Conservation (phyloP, 257 asterid genomes). For the Salvia splendens region DNA sequence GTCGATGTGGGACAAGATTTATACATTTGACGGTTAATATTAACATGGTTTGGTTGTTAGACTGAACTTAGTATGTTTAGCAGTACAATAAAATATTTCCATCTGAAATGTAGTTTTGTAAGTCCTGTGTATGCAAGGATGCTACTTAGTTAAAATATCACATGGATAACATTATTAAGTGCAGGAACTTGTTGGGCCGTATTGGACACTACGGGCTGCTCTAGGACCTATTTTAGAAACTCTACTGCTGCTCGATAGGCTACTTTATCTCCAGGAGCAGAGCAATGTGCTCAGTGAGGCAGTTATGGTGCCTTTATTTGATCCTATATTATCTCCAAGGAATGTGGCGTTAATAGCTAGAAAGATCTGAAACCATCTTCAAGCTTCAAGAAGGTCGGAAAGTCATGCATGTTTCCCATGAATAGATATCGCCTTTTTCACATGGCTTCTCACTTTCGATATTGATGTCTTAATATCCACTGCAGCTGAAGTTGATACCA, state of each 20-base stretch:
- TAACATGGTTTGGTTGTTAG: background rate
- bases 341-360: slow-evolving; percentile 76
- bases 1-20: too few species aligned
- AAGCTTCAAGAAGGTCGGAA: background rate
- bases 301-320: slow-evolving; percentile 65
- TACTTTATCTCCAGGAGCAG: slow-evolving; percentile 85
- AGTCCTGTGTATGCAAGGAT: background rate
- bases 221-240: slow-evolving; percentile 87
- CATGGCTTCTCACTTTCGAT: background rate
- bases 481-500: background rate
- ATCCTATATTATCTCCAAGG: slow-evolving; percentile 83
- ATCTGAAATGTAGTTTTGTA: background rate
- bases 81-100: background rate
- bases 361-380: slow-evolving; percentile 43
- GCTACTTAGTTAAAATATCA: background rate
- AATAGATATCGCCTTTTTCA: slow-evolving; percentile 14
- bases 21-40: too few species aligned
- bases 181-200: slow-evolving; percentile 90
- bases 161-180: slow-evolving; percentile 22
- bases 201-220: slow-evolving; percentile 93
- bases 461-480: slow-evolving; percentile 14
- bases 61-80: background rate
- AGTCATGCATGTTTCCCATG: slow-evolving; percentile 23
- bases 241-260: slow-evolving; percentile 75
- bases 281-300: slow-evolving; percentile 41